Evolutionary conservation across 2,329 filamentous ascomycete genomes (phyloP).

Genomic region (Fusarium pseudoanthophilum): DNA sequence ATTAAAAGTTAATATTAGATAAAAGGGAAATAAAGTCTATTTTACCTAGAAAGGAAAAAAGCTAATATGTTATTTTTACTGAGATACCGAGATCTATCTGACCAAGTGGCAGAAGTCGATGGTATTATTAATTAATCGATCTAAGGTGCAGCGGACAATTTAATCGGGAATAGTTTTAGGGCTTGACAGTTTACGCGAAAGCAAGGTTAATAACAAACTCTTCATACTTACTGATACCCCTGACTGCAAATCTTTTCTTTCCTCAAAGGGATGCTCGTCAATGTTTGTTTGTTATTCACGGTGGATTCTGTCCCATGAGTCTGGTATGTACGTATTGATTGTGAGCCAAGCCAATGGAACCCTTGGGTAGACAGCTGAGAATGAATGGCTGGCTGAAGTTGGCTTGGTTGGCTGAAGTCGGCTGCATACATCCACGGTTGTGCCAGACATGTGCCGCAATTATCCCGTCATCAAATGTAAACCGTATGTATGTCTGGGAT

Average conservation of each 20-base stretch:
- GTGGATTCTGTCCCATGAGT: background rate
- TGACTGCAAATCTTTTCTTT: background rate
- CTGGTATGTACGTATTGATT: background rate
- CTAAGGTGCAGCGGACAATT: constrained; percentile 4
- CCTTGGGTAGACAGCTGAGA: background rate
- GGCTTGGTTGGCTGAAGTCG: background rate
- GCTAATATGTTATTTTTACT: no score
- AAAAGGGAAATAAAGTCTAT: no score
- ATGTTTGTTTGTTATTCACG: background rate
- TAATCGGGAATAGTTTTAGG: constrained; percentile 2
- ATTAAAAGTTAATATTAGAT: no score
- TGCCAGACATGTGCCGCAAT: constrained; percentile 8
- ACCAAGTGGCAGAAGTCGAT: no score
- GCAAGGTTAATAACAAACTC: constrained; percentile 4
- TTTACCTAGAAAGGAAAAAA: no score
- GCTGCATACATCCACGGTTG: constrained; percentile 1
- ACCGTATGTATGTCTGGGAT: constrained; percentile 13
- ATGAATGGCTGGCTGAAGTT: background rate
- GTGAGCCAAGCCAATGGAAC: background rate
- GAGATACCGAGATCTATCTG: no score
- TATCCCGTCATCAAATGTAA: constrained; percentile 23
- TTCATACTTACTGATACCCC: background rate
- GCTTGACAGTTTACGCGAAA: constrained; percentile 4
- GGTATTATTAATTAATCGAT: no score
- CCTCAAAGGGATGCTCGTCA: background rate